These are phyloP conservation scores for Globisporangium barbulae DNA, from an alignment of 352 stramenopile genomes.

Conservation along the genomic window DNA sequence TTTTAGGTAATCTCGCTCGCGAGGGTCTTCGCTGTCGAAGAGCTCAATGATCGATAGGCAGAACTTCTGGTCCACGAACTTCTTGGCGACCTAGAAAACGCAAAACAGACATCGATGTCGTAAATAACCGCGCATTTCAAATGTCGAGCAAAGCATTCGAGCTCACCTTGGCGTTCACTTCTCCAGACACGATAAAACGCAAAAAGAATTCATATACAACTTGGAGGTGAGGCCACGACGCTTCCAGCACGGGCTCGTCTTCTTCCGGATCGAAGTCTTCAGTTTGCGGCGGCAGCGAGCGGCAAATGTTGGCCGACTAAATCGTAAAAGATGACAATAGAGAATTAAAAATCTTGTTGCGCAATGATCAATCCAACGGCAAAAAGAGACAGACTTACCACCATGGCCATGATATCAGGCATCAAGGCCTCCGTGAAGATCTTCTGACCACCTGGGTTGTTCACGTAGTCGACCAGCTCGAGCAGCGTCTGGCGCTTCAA, in stretches of 20 bases:
- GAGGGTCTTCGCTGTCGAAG: constrained; percentile 94
- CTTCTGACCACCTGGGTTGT: constrained; percentile 94
- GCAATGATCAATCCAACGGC: not conserved
- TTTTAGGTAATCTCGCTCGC: constrained; percentile 99
- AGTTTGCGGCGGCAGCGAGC: constrained; percentile 90
- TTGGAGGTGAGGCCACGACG: constrained; percentile 96
- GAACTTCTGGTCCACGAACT: constrained; percentile 98
- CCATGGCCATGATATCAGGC: constrained; percentile 93
- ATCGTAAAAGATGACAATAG: not conserved
- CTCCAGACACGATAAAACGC: constrained; percentile 96
- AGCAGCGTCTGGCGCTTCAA: constrained; percentile 99
- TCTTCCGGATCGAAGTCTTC: constrained; percentile 99
- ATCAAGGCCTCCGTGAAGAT: constrained; percentile 98
- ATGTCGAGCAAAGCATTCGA: not conserved
- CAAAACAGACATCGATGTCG: not conserved
- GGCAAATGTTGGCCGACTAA: constrained; percentile 93
- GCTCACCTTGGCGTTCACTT: constrained; percentile 94
- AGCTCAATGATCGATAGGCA: constrained; percentile 95
- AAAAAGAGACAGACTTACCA: constrained; percentile 38
- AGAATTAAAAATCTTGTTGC: not conserved
- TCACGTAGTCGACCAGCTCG: constrained; percentile 99
- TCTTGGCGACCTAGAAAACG: constrained; percentile 85
- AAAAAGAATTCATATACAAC: constrained; percentile 99
- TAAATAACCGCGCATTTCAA: not conserved
- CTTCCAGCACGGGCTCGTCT: constrained; percentile 96